Base-by-base conservation (phyloP, 306 rosid species). In the Bauhinia variegata region DNA sequence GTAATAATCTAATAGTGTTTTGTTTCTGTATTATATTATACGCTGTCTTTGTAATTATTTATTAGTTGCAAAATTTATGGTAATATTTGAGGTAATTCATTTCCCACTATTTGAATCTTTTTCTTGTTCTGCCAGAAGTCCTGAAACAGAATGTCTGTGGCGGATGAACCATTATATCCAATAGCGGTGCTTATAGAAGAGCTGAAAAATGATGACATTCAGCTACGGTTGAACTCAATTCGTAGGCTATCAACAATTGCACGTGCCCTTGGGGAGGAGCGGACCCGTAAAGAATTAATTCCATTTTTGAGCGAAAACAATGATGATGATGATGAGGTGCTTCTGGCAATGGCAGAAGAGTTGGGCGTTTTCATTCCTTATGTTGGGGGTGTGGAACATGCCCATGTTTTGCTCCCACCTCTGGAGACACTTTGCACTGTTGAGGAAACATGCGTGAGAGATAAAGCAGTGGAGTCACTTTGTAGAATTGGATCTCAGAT, bases 281-380 rank as follows among this genome's bases (percentile, higher is more conserved):
- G 97, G 33, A 93, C 98, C 0, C 86, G 98, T 10, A 86, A 63
- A 79, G 98, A 93, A 64, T 78, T 93, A 65, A 93, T 93, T 81
- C 98, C 97, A 1, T 93, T 93, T 78, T 69, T 93, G 62, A 84
- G 82, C 44, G 96, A 93, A 71, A 93, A 89, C 77, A 93, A 89
- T 47, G 98, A 93, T 3, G 98, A 93, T 0, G 98, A 93, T 2
- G 97, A 93, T 54, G 98, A 89, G 77, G 97, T 93, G n/a, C 98
- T 93, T 81, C 97, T 93, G 76, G 97, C 95, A 6, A 89, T 93
- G 97, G 96, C 95, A 0, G 98, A 89, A 67, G 98, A 93, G 83
- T 83, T 93, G 87, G 98, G 98, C 51, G 96, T 87, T 52, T 89
- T 92, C 68, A 74, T 86, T 77, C 96, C 98, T 9, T 89, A 89